A percentile compares a stretch with the other conserved stretches of the same genome.
phyloP scores from a whole-genome alignment of 129 eudicot species.

The Mikania micrantha region DNA sequence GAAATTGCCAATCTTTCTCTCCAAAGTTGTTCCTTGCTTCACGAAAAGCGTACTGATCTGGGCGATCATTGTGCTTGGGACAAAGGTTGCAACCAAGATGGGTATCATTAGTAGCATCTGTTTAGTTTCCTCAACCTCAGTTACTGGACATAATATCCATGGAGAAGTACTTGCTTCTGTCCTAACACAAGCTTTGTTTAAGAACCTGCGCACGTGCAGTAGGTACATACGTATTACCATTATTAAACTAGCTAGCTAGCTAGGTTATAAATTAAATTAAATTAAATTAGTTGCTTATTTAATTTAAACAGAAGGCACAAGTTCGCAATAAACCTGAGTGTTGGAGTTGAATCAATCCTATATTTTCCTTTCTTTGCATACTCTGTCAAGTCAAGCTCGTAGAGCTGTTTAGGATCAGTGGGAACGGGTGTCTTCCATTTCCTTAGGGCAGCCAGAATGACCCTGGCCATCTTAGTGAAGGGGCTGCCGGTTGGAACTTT shows the following conservation, averaged over 20 bases:
- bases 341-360: conserved; percentile 59
- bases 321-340: conserved; percentile 46
- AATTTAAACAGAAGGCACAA: no score
- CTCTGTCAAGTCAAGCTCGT: conserved; percentile 49
- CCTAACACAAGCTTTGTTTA: conserved; percentile 56
- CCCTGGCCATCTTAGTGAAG: conserved; percentile 61
- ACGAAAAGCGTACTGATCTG: conserved; percentile 63
- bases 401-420: conserved; percentile 36
- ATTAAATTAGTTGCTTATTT: no score
- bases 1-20: conserved; percentile 45
- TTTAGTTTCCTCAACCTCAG: conserved; percentile 75
- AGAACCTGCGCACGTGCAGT: conserved; percentile 32
- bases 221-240: no score
- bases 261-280: no score
- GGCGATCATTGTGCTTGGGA: conserved; percentile 72
- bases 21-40: conserved; percentile 74
- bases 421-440: conserved; percentile 48
- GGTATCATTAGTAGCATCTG: conserved; percentile 66
- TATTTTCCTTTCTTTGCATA: conserved; percentile 44
- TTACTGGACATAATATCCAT: conserved; percentile 60
- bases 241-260: not conserved
- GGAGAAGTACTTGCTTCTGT: conserved; percentile 35
- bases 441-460: conserved; percentile 45
- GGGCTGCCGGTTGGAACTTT: conserved; percentile 65
- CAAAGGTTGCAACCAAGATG: conserved; percentile 43